phyloP scores from a whole-genome alignment of 306 rosid genomes.

The Cucumis cinereus region DNA sequence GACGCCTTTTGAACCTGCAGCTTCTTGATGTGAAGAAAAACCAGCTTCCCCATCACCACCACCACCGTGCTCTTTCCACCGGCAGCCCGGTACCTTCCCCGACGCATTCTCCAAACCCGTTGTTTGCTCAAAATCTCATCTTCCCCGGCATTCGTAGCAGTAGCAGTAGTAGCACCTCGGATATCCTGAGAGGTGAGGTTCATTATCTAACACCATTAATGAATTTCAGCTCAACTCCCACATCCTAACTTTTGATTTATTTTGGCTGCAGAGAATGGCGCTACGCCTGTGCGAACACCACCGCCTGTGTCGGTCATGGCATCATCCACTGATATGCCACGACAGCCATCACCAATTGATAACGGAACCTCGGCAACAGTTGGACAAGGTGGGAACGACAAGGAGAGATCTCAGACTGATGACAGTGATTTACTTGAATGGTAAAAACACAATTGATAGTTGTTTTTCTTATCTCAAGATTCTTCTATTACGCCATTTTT shows the following conservation, averaged over 20 bases:
- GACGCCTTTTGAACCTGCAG: conserved; percentile 75
- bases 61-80: conserved; percentile 50
- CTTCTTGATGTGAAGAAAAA: conserved; percentile 86
- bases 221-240: neutral
- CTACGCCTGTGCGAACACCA: neutral
- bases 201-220: neutral
- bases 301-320: neutral
- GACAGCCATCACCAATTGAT: conserved; percentile 1
- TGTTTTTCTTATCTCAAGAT: neutral
- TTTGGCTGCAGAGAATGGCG: conserved; percentile 35
- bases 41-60: conserved; percentile 13
- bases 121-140: conserved; percentile 37
- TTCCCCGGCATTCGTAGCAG: conserved; percentile 32
- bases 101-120: conserved; percentile 46
- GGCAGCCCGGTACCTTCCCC: conserved; percentile 78
- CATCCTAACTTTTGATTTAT: neutral
- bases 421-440: conserved; percentile 56
- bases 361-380: conserved; percentile 15
- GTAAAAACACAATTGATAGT: conserved; percentile 17
- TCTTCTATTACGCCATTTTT: too few relatives aligned
- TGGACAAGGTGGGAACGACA: conserved; percentile 26
- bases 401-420: conserved; percentile 38
- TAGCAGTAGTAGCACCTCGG: conserved; percentile 1
- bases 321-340: conserved; percentile 25
- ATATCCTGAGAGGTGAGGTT: neutral